Percentiles rank a stretch among this genome's conserved stretches.
Evolutionary conservation across 1,284 basidiomycete species (phyloP).

Genomic region (Singerocomus rubriflavus): DNA sequence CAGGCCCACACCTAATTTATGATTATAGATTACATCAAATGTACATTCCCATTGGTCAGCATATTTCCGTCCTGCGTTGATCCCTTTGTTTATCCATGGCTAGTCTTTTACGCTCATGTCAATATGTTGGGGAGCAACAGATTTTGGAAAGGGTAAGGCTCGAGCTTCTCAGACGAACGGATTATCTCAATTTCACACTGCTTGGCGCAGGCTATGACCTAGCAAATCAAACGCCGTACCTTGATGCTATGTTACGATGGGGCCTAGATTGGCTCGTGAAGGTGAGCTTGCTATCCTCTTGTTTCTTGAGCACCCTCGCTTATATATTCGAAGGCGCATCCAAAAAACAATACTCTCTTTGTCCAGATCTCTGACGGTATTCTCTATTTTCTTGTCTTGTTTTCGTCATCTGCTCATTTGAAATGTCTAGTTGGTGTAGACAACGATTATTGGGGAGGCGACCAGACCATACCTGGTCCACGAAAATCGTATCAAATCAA

Average conservation of each 20-base stretch:
- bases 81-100: constrained; percentile 2
- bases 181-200: not conserved
- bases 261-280: constrained; percentile 90
- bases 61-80: not conserved
- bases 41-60: constrained; percentile 72
- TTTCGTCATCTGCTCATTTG: constrained; percentile 8
- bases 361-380: constrained; percentile 72
- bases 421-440: constrained; percentile 49
- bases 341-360: constrained; percentile 68
- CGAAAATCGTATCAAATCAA: constrained; percentile 81
- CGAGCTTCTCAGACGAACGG: not conserved
- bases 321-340: constrained; percentile 63
- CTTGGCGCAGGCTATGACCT: constrained; percentile 66
- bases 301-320: not conserved
- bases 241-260: constrained; percentile 86
- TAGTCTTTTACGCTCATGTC: constrained; percentile 79
- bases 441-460: constrained; percentile 87
- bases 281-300: constrained; percentile 38
- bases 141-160: constrained; percentile 66
- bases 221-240: constrained; percentile 83
- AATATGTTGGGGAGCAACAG: constrained; percentile 83
- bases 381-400: constrained; percentile 5
- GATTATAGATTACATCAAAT: constrained; percentile 80
- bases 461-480: constrained; percentile 70
- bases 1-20: constrained; percentile 2